Evolutionary conservation across 2,329 filamentous ascomycete genomes (phyloP).

Genomic region (Hymenoscyphus scutula): DNA sequence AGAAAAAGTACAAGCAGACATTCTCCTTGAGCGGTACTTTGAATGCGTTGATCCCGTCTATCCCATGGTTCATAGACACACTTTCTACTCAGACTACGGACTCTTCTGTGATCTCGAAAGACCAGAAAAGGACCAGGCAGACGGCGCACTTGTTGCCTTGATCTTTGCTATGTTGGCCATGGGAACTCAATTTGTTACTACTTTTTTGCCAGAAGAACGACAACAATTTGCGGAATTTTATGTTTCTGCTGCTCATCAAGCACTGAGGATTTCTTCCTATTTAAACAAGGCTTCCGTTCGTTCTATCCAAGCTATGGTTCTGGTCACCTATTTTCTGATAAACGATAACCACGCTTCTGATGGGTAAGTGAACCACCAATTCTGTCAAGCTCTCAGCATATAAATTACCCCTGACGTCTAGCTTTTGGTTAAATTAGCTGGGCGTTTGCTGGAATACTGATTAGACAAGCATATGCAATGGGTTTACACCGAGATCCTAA

Average conservation of each 20-base stretch:
- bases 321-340: conserved; percentile 81
- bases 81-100: conserved; percentile 76
- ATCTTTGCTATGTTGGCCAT: conserved; percentile 76
- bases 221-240: conserved; percentile 80
- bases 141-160: conserved; percentile 68
- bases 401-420: neutral
- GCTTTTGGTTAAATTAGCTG: conserved; percentile 45
- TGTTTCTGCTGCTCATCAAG: conserved; percentile 75
- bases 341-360: conserved; percentile 84
- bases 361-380: conserved; percentile 36
- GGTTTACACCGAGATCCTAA: conserved; percentile 77
- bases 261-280: conserved; percentile 72
- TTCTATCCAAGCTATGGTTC: conserved; percentile 76
- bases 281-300: conserved; percentile 70
- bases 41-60: conserved; percentile 77
- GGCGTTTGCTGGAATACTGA: conserved; percentile 75
- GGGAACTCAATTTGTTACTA: conserved; percentile 73
- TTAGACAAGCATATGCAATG: conserved; percentile 79
- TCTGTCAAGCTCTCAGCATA: neutral
- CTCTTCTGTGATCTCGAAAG: conserved; percentile 67
- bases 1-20: conserved; percentile 72
- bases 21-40: conserved; percentile 62
- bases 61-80: conserved; percentile 73
- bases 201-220: conserved; percentile 54
- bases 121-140: conserved; percentile 57